phyloP scores from a whole-genome alignment of 2,329 filamentous ascomycete genomes.

The Fonsecaea erecta region DNA sequence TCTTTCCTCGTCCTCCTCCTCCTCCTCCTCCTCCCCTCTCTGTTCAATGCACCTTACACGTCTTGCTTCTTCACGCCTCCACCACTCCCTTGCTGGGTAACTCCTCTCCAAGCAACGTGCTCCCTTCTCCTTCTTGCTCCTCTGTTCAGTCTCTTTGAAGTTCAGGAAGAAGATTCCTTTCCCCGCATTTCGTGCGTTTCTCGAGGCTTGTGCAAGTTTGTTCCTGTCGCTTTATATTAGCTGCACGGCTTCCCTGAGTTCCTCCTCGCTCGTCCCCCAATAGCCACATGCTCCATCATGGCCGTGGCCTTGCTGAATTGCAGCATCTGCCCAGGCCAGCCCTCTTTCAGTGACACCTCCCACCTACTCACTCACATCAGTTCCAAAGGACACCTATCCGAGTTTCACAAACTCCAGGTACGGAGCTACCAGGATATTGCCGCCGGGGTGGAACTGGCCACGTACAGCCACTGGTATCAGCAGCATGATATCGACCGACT shows the following conservation, averaged over 20 bases:
- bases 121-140: conserved; percentile 36
- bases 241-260: conserved; percentile 32
- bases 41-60: conserved; percentile 1
- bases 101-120: conserved; percentile 31
- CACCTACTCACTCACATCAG: conserved; percentile 90
- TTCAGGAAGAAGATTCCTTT: conserved; percentile 24
- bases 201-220: conserved; percentile 18
- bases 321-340: conserved; percentile 78
- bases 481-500: conserved; percentile 71
- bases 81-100: conserved; percentile 11
- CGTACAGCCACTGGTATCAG: conserved; percentile 80
- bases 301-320: conserved; percentile 72
- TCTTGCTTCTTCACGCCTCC: conserved; percentile 6
- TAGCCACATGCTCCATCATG: conserved; percentile 40
- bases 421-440: conserved; percentile 68
- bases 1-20: conserved; percentile 3
- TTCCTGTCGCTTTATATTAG: conserved; percentile 10
- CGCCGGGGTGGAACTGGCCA: conserved; percentile 66
- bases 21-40: background rate
- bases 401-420: conserved; percentile 81
- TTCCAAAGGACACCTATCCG: conserved; percentile 88
- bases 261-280: conserved; percentile 29
- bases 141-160: conserved; percentile 33
- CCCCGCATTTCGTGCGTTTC: conserved; percentile 19
- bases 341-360: conserved; percentile 85